Percentiles rank a stretch among this genome's conserved stretches.
These are phyloP conservation scores for Lactifluus echinatus DNA, from an alignment of 768 basidiomycete species.

Conservation along the genomic window DNA sequence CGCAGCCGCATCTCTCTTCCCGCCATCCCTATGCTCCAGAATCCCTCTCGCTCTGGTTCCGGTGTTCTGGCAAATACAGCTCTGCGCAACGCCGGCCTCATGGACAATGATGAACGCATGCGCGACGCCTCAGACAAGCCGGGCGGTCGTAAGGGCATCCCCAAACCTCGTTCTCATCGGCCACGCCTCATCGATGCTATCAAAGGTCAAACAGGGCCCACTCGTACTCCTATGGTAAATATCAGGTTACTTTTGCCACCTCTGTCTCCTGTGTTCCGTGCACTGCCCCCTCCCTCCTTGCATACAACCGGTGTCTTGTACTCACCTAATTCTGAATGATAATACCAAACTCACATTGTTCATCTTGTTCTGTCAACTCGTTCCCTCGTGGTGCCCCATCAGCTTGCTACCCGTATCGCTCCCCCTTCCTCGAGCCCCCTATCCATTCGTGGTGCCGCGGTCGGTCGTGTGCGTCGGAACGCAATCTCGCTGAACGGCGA, in stretches of 20 bases:
- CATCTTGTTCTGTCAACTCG: slow-evolving; percentile 33
- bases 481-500: slow-evolving; percentile 32
- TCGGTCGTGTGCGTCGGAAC: slow-evolving; percentile 53
- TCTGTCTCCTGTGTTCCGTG: slow-evolving; percentile 15
- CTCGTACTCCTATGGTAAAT: slow-evolving; percentile 61
- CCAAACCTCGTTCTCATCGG: slow-evolving; percentile 53
- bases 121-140: slow-evolving; percentile 60
- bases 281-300: slow-evolving; percentile 14
- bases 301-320: slow-evolving; percentile 20
- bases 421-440: slow-evolving; percentile 38
- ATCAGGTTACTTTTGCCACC: slow-evolving; percentile 31
- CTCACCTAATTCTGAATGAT: slow-evolving; percentile 23
- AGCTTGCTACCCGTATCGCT: slow-evolving; percentile 37
- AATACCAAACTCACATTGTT: slow-evolving; percentile 34
- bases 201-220: slow-evolving; percentile 42
- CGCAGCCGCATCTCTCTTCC: too few relatives aligned
- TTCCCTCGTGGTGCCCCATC: slow-evolving; percentile 25
- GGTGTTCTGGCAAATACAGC: slow-evolving; percentile 53
- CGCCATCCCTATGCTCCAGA: slow-evolving; percentile 43
- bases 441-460: slow-evolving; percentile 58
- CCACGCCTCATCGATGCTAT: slow-evolving; percentile 50
- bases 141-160: slow-evolving; percentile 62
- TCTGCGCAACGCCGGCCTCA: slow-evolving; percentile 63
- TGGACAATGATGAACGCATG: slow-evolving; percentile 71
- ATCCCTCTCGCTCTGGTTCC: slow-evolving; percentile 48